Base-by-base conservation (phyloP, 2,329 filamentous ascomycete genomes). In the Passalora sequoiae region DNA sequence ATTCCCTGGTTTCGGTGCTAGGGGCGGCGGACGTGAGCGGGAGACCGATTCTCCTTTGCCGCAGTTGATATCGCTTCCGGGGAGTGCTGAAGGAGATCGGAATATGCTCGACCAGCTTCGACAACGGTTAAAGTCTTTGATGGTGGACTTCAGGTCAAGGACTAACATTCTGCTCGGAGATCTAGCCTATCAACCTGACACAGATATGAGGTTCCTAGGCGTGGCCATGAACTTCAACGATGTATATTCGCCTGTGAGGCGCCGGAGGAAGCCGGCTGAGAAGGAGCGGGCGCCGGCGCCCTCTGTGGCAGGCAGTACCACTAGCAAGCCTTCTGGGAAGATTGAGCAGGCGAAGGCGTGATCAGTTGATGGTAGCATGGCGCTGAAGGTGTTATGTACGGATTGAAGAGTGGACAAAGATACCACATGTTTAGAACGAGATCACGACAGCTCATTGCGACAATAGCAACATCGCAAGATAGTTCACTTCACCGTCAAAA, bases 141-240 rank as follows among this genome's bases (percentile, higher is more conserved):
- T 85, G 7, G 71, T 74, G 9, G 84, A 88, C 46, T 98, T 97
- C 69, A 77, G 80, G 48, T 75, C 77, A 1, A 78, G 85, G 20
- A 76, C 97, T 37, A 88, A 88, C 63, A 73, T 89, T 29, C 69
- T 98, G 42, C 72, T 98, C 3, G 89, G 92, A 10, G 94, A 98
- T 64, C 66, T 98, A 51, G 85, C 88, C 6, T 91, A 94, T 67
- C 91, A 97, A 67, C 84, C 89, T 1, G 92, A 98, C 64, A 83
- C 89, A 39, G 92, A 98, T 65, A 87, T 98, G 81, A 77, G 91
- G 42, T 97, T 97, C 72, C 69, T 98, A 54, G 92, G 88, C 28
- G 89, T 97, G 35, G 86, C 92, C 29, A 97, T 98, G 88, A 98
- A 97, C 68, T 98, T 97, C 68, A 98, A 98, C 67, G 91, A 97